A percentile compares a stretch with the other conserved stretches of the same genome.
Evolutionary conservation across 2,329 filamentous ascomycete genomes (phyloP).

Genomic region (Fusarium setosum): DNA sequence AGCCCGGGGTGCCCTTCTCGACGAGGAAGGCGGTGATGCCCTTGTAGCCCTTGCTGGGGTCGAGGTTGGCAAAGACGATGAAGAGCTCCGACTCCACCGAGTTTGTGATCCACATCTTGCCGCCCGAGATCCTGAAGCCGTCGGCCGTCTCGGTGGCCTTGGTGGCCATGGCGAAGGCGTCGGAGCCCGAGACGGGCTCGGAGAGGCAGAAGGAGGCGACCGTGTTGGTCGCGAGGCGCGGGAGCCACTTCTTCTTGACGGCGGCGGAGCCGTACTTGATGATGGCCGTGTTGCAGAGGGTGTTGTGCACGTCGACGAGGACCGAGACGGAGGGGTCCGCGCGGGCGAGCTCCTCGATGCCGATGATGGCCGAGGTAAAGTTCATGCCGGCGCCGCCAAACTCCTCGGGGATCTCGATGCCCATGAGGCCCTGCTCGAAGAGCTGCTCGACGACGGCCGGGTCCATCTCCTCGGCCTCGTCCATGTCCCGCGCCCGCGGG

Average conservation of each 20-base stretch:
- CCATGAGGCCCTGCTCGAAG: conserved; percentile 98
- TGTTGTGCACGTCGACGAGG: conserved; percentile 97
- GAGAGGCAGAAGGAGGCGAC: conserved; percentile 94
- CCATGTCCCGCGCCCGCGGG: conserved; percentile 95
- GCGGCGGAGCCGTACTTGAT: conserved; percentile 84
- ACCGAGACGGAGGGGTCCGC: conserved; percentile 96
- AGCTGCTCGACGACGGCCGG: conserved; percentile 87
- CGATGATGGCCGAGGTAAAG: conserved; percentile 95
- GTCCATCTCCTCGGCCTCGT: conserved; percentile 96
- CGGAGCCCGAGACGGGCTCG: conserved; percentile 91
- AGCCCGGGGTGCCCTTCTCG: conserved; percentile 89
- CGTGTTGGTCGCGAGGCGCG: conserved; percentile 88
- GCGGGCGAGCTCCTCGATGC: conserved; percentile 94
- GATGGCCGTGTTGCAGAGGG: conserved; percentile 93
- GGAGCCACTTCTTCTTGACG: conserved; percentile 87
- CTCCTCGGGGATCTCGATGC: conserved; percentile 96
- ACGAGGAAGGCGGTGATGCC: conserved; percentile 97
- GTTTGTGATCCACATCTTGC: conserved; percentile 99
- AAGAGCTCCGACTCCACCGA: conserved; percentile 93
- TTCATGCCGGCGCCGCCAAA: conserved; percentile 98
- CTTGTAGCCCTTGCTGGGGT: conserved; percentile 93
- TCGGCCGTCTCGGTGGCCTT: conserved; percentile 85
- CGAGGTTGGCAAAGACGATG: conserved; percentile 97
- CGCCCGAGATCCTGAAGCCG: conserved; percentile 88
- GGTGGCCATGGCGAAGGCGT: conserved; percentile 94